Conservation (phyloP, 2,329 filamentous ascomycete genomes). For the Trichoderma polysporum region DNA sequence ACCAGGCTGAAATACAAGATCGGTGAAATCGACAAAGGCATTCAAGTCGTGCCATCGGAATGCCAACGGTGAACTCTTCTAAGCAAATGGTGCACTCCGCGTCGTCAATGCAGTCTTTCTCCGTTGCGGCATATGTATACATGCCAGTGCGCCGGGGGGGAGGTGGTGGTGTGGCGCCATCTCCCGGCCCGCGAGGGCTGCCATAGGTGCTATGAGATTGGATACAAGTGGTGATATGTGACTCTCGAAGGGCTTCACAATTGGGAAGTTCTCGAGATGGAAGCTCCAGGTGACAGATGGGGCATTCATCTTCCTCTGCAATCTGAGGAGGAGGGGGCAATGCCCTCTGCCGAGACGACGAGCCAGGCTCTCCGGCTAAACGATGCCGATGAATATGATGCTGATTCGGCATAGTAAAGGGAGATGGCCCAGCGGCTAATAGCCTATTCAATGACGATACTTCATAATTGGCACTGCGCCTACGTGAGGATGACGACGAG, state of each 20-base stretch:
- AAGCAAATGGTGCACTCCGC: constrained; percentile 68
- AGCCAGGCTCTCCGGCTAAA: constrained; percentile 32
- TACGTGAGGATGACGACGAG: constrained; percentile 32
- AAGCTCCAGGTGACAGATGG: constrained; percentile 71
- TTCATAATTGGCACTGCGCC: constrained; percentile 34
- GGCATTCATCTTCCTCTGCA: constrained; percentile 76
- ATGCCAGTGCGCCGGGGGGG: constrained; percentile 55
- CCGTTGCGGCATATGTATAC: constrained; percentile 63
- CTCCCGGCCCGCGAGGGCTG: constrained; percentile 32
- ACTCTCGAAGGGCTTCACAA: constrained; percentile 54
- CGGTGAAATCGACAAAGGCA: constrained; percentile 66
- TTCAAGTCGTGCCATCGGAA: constrained; percentile 64
- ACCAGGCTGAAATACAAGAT: constrained; percentile 62
- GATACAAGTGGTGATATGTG: constrained; percentile 61
- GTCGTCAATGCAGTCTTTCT: constrained; percentile 67
- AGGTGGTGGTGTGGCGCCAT: constrained; percentile 29
- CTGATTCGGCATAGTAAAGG: constrained; percentile 33
- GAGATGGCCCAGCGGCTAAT: constrained; percentile 37
- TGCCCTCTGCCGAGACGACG: constrained; percentile 41
- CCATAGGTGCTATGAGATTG: constrained; percentile 53
- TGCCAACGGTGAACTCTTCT: constrained; percentile 63
- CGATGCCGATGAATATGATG: constrained; percentile 34
- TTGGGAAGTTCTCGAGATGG: constrained; percentile 56
- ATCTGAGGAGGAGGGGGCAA: constrained; percentile 50
- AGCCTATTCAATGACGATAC: constrained; percentile 40